A percentile compares a stretch with the other conserved stretches of the same genome.
Evolutionary conservation across 768 basidiomycete species (phyloP).

Genomic region (Macrolepiota albuminosa): DNA sequence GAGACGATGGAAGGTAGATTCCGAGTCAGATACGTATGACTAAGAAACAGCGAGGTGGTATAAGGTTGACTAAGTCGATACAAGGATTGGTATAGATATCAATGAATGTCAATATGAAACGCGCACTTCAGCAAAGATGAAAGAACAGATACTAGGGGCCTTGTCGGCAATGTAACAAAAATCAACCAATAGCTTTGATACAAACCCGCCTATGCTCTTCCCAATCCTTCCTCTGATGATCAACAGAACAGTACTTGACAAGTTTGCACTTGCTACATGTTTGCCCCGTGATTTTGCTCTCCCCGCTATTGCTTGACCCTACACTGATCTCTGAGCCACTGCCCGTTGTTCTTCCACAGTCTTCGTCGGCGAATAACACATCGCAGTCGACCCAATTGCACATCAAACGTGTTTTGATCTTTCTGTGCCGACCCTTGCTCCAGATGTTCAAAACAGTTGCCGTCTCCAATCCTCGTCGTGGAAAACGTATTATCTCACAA

Average conservation of each 20-base stretch:
- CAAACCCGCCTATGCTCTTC: slow-evolving; percentile 74
- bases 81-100: slow-evolving; percentile 6
- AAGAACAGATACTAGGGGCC: background rate
- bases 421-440: slow-evolving; percentile 47
- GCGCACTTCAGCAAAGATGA: background rate
- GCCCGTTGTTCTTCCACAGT: slow-evolving; percentile 19
- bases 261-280: slow-evolving; percentile 75
- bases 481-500: slow-evolving; percentile 80
- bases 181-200: slow-evolving; percentile 21
- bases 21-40: background rate
- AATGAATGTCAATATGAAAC: background rate
- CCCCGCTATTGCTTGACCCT: slow-evolving; percentile 22
- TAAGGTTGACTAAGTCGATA: background rate
- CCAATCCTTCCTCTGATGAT: slow-evolving; percentile 76
- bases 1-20: slow-evolving; percentile 23
- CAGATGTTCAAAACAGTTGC: slow-evolving; percentile 63
- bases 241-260: slow-evolving; percentile 72
- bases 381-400: slow-evolving; percentile 82
- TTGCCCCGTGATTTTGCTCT: slow-evolving; percentile 40
- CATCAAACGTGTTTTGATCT: slow-evolving; percentile 56
- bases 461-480: slow-evolving; percentile 54
- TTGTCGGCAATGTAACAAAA: background rate
- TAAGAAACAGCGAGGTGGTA: background rate
- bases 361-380: slow-evolving; percentile 50
- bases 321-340: slow-evolving; percentile 39